Conservation (phyloP, 305 asterid genomes). For the Solanum chacoense region DNA sequence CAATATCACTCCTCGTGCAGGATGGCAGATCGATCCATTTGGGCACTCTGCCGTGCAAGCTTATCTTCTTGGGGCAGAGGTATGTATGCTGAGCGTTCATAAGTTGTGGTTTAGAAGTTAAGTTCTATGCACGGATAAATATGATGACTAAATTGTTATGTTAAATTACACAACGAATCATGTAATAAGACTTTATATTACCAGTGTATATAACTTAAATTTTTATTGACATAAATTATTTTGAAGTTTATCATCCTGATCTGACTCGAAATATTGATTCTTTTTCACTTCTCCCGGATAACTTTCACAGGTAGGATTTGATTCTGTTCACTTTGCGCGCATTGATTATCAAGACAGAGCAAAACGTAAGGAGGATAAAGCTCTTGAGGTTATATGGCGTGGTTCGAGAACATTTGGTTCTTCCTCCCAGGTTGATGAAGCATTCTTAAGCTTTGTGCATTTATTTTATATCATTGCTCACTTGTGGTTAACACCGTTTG, state of each 20-base stretch:
- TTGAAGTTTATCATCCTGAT: neutral
- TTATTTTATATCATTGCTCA: conserved; percentile 5
- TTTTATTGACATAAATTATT: neutral
- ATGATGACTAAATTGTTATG: neutral
- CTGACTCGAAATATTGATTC: neutral
- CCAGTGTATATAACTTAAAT: neutral
- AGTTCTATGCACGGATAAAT: neutral
- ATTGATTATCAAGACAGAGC: conserved; percentile 86
- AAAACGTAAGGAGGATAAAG: conserved; percentile 45
- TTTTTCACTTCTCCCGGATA: neutral
- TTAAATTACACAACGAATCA: neutral
- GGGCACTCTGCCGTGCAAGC: conserved; percentile 95
- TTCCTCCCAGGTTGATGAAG: conserved; percentile 42
- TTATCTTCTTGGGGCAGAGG: conserved; percentile 71
- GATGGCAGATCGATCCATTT: conserved; percentile 95
- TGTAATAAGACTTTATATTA: neutral
- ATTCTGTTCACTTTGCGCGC: conserved; percentile 77
- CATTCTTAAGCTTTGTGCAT: neutral
- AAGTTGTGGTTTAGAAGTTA: neutral
- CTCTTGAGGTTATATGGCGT: conserved; percentile 82
- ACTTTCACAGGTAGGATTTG: conserved; percentile 55
- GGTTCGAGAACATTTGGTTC: conserved; percentile 69
- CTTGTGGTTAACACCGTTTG: conserved; percentile 6
- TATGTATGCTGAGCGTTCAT: neutral
- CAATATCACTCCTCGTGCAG: conserved; percentile 75